phyloP scores from a whole-genome alignment of 140 eudicot genomes.

The Cichorium intybus region DNA sequence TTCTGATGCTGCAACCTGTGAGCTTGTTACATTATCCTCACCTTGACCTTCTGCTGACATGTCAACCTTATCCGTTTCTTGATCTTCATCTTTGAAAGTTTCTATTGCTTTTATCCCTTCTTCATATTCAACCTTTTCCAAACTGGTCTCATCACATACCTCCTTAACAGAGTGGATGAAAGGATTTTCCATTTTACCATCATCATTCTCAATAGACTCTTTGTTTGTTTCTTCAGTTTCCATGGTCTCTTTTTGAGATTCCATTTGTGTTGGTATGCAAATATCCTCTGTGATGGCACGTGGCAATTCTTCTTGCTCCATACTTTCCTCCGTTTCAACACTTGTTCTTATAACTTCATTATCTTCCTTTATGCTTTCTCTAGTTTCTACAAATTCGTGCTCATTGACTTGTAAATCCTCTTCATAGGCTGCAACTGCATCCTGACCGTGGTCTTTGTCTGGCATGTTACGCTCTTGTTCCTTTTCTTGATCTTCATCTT shows the following conservation, averaged over 20 bases:
- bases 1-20: conserved; percentile 1
- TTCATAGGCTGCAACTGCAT: background rate
- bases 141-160: conserved; percentile 23
- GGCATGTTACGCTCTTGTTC: background rate
- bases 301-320: background rate
- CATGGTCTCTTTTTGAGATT: background rate
- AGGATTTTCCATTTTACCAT: too few relatives aligned
- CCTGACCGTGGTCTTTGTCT: background rate
- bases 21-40: background rate
- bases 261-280: too few relatives aligned
- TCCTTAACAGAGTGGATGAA: background rate
- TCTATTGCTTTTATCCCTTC: background rate
- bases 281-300: background rate
- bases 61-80: conserved; percentile 20
- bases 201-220: background rate
- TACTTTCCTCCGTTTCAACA: background rate
- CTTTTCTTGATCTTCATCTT: conserved; percentile 11
- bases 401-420: background rate
- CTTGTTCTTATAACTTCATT: background rate
- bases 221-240: background rate
- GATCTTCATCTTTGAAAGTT: conserved; percentile 11
- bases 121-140: conserved; percentile 18
- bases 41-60: conserved; percentile 4
- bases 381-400: background rate
- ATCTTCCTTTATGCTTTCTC: background rate